These are phyloP conservation scores for Ophiosphaerella korrae DNA, from an alignment of 2,329 filamentous ascomycete genomes.

Conservation along the genomic window DNA sequence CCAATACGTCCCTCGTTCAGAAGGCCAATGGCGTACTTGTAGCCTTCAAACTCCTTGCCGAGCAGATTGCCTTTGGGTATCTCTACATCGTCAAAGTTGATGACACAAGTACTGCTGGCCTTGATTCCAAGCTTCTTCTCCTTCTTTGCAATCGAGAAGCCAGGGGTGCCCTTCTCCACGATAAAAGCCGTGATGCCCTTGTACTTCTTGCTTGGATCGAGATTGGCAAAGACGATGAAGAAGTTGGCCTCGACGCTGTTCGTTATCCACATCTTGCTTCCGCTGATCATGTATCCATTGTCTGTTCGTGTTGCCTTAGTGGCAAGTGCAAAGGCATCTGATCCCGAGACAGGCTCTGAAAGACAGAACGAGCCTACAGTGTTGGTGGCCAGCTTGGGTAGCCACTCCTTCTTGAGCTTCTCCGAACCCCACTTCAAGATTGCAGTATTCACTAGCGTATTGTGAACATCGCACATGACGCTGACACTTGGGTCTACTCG, in stretches of 20 bases:
- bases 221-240: constrained; percentile 98
- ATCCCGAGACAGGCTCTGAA: constrained; percentile 89
- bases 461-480: constrained; percentile 96
- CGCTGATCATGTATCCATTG: constrained; percentile 83
- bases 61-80: constrained; percentile 87
- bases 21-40: constrained; percentile 95
- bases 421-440: constrained; percentile 82
- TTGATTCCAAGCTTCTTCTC: constrained; percentile 99
- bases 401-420: constrained; percentile 79
- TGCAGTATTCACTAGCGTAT: constrained; percentile 95
- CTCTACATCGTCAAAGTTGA: constrained; percentile 96
- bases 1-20: constrained; percentile 97
- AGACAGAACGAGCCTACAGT: constrained; percentile 91
- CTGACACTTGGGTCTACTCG: constrained; percentile 92
- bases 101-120: constrained; percentile 93
- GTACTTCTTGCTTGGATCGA: constrained; percentile 90
- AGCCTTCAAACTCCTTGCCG: constrained; percentile 86
- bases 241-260: constrained; percentile 92
- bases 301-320: constrained; percentile 86
- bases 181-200: constrained; percentile 97
- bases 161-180: constrained; percentile 85
- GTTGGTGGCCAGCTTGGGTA: constrained; percentile 87
- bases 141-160: constrained; percentile 97
- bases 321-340: constrained; percentile 92
- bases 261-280: constrained; percentile 99